These are phyloP conservation scores for Colletotrichum neosansevieriae DNA, from an alignment of 2,329 filamentous ascomycete species.

Conservation along the genomic window DNA sequence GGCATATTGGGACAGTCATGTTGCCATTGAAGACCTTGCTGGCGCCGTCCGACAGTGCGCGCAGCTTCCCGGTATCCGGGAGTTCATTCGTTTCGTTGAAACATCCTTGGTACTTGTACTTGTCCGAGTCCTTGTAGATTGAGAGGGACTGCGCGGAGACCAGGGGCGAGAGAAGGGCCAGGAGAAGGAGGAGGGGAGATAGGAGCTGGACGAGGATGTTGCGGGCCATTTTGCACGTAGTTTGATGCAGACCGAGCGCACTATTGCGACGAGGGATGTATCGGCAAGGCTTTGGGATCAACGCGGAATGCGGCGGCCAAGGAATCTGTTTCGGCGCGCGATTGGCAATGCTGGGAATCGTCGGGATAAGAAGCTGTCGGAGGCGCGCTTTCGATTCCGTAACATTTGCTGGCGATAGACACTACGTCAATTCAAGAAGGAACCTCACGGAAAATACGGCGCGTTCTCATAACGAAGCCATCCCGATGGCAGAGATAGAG, in stretches of 20 bases:
- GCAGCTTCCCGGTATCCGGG: constrained; percentile 52
- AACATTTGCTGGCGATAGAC: not conserved
- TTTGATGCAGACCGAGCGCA: not conserved
- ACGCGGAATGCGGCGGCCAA: not conserved
- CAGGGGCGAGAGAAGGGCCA: constrained; percentile 36
- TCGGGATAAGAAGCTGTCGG: not conserved
- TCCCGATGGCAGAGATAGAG: not conserved
- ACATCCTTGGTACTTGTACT: constrained; percentile 67
- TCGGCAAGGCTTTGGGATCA: not conserved
- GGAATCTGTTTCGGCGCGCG: not conserved
- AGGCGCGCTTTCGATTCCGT: not conserved
- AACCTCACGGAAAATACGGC: not conserved
- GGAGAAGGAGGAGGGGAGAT: constrained; percentile 33
- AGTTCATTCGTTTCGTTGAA: constrained; percentile 68
- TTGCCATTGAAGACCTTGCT: constrained; percentile 53
- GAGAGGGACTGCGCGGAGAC: constrained; percentile 42
- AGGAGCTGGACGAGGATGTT: constrained; percentile 5
- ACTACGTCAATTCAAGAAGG: not conserved
- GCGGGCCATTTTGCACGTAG: constrained; percentile 20
- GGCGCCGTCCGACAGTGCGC: constrained; percentile 59
- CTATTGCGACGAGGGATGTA: no score
- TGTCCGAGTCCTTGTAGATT: constrained; percentile 51
- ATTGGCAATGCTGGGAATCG: not conserved
- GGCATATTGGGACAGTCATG: constrained; percentile 66
- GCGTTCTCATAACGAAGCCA: constrained; percentile 17